Base-by-base conservation (phyloP, 257 asterid species). In the Scutellaria barbata region DNA sequence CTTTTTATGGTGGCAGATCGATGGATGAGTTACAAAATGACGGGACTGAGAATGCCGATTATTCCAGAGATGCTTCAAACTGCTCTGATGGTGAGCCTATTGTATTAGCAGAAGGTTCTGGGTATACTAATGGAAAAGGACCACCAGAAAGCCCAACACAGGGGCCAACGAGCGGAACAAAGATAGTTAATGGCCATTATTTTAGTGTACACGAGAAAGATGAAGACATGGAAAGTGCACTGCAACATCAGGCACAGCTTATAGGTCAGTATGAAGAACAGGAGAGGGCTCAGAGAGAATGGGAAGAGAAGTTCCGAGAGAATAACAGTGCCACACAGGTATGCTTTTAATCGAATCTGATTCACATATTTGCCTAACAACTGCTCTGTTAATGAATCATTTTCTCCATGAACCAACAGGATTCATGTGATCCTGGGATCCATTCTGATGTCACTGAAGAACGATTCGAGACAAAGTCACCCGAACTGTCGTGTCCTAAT, bases 401-500 rank as follows among this genome's bases (percentile, higher is more conserved):
- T 18, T 64, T 50, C 66, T 70, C 74, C 39, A 42, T 66, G 63
- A 35, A 60, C 63, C 25, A 54, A 72, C 87, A 91, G 99, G 96
- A 94, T 72, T 84, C 90, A 0, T 78, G 79, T 62, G 96, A 94
- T 75, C 92, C 81, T 13, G 97, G 87, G 58, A 86, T 75, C 82
- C 87, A 88, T 73, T 95, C 95, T n/a, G 93, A 89, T 46, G 86
- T 88, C 58, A 89, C 98, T 41, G 99, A 89, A 73, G 96, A 86
- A 80, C 81, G 74, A 76, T 85, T 83, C 33, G 92, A 82, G 66
- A 68, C 74, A 53, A 85, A 82, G 83, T 78, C 85, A 59, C 75
- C 88, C 5, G 75, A 69, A 63, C 82, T 51, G 47, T 63, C 84
- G n/a, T 12, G 17, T 40, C 67, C 81, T 57, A 62, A 72, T 13